Conservation (phyloP, 2,329 filamentous ascomycete species). For the Thielaviopsis euricoi region DNA sequence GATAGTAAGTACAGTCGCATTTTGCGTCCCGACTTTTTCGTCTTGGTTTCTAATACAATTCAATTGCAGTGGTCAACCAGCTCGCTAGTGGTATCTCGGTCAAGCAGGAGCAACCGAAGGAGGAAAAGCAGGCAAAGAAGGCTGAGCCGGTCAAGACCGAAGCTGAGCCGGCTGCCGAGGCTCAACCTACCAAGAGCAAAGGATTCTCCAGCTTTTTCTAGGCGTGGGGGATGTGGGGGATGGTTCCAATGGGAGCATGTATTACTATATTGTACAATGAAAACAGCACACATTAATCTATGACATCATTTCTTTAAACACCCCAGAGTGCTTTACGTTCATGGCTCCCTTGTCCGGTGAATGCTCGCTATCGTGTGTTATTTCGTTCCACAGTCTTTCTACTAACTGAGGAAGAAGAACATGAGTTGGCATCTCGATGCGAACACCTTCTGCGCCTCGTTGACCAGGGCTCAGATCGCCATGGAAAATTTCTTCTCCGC, state of each 20-base stretch:
- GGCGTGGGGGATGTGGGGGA: conserved; percentile 1
- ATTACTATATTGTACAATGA: conserved; percentile 9
- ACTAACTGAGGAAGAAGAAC: conserved; percentile 40
- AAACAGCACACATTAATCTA: conserved; percentile 20
- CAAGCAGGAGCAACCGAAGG: not conserved
- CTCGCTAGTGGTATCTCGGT: conserved; percentile 13
- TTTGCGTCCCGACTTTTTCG: conserved; percentile 9
- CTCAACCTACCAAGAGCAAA: conserved; percentile 11
- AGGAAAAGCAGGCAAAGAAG: not conserved
- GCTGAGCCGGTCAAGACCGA: not conserved
- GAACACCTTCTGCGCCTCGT: conserved; percentile 33
- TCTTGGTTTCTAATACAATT: too few species aligned
- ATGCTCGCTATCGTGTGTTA: not conserved
- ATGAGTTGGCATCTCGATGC: conserved; percentile 42
- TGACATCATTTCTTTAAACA: conserved; percentile 46
- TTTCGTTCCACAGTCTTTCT: conserved; percentile 23
- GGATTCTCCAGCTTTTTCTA: conserved; percentile 35
- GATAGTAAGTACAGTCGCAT: conserved; percentile 39
- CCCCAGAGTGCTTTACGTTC: conserved; percentile 15
- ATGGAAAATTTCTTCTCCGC: conserved; percentile 63
- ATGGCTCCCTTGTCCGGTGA: not conserved
- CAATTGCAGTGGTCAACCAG: conserved; percentile 41
- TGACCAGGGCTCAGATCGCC: conserved; percentile 34
- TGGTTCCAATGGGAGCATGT: not conserved
- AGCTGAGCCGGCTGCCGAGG: conserved; percentile 14